Evolutionary conservation across 768 basidiomycete genomes (phyloP).

Genomic region (Tylopilus rubrobrunneus): DNA sequence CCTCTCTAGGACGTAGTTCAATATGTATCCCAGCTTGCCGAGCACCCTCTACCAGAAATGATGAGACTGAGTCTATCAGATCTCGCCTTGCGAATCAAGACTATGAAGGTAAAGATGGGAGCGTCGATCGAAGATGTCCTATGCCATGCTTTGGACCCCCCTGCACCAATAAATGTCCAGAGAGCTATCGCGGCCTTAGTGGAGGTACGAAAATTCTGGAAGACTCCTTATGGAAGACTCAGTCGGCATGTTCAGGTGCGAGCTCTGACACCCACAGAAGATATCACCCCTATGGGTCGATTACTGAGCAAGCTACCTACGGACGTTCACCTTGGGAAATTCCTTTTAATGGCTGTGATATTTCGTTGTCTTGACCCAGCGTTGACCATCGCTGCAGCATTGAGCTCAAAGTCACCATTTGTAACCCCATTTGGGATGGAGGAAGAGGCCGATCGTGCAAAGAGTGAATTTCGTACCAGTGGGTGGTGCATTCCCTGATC

Average conservation of each 20-base stretch:
- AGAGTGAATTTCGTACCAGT: slow-evolving; percentile 75
- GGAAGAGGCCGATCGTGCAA: slow-evolving; percentile 81
- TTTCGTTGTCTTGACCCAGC: slow-evolving; percentile 93
- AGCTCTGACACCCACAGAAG: slow-evolving; percentile 80
- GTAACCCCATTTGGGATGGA: slow-evolving; percentile 85
- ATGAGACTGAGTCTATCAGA: slow-evolving; percentile 89
- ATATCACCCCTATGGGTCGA: slow-evolving; percentile 94
- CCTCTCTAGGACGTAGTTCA: background rate
- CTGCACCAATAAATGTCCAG: slow-evolving; percentile 80
- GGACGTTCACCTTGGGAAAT: slow-evolving; percentile 94
- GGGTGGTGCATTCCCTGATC: slow-evolving; percentile 19
- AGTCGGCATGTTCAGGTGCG: slow-evolving; percentile 51
- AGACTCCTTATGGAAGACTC: background rate
- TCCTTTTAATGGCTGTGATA: slow-evolving; percentile 77
- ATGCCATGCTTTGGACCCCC: slow-evolving; percentile 85
- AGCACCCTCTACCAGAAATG: slow-evolving; percentile 94
- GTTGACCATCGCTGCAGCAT: slow-evolving; percentile 89
- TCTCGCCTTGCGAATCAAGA: slow-evolving; percentile 87
- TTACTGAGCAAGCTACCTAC: slow-evolving; percentile 89
- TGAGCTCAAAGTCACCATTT: slow-evolving; percentile 94
- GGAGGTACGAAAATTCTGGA: slow-evolving; percentile 49
- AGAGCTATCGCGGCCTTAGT: slow-evolving; percentile 85
- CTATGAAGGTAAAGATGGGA: slow-evolving; percentile 86
- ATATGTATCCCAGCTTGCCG: slow-evolving; percentile 59
- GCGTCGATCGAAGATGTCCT: slow-evolving; percentile 87